These are phyloP conservation scores for Globisporangium carolinianum DNA, from an alignment of 352 stramenopile species.

Conservation along the genomic window DNA sequence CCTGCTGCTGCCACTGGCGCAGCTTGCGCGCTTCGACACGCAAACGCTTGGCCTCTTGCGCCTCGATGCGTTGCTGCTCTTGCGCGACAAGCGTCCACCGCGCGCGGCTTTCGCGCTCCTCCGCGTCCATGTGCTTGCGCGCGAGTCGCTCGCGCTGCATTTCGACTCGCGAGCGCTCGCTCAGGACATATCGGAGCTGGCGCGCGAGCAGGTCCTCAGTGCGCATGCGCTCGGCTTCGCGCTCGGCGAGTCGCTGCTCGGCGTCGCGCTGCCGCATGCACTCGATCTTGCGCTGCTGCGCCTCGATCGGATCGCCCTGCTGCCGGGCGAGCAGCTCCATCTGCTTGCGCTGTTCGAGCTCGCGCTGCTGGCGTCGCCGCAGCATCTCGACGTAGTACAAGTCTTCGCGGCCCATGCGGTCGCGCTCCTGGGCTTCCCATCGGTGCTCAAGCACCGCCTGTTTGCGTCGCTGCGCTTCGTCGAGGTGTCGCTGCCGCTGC, in stretches of 20 bases:
- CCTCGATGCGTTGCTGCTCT: conserved; percentile 14
- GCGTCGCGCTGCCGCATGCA: conserved; percentile 33
- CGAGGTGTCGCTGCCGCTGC: conserved; percentile 11
- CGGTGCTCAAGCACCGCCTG: conserved; percentile 20
- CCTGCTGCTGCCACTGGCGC: conserved; percentile 23
- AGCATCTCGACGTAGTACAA: conserved; percentile 48
- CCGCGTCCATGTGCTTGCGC: conserved; percentile 34
- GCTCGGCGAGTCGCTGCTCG: conserved; percentile 23
- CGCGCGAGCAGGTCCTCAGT: conserved; percentile 42
- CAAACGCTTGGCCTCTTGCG: conserved; percentile 25
- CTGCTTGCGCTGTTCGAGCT: conserved; percentile 16
- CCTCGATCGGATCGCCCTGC: conserved; percentile 28
- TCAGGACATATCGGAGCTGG: conserved; percentile 29
- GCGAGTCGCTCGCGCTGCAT: conserved; percentile 28
- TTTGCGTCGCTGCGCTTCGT: conserved; percentile 22
- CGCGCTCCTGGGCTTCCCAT: conserved; percentile 24
- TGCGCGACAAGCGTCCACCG: conserved; percentile 30
- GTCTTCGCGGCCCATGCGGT: conserved; percentile 46
- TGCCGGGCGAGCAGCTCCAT: conserved; percentile 9
- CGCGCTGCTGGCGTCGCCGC: conserved; percentile 21
- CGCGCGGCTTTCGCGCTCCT: conserved; percentile 29
- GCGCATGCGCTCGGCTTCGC: conserved; percentile 31
- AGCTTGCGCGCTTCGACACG: conserved; percentile 24
- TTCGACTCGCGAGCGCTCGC: conserved; percentile 23
- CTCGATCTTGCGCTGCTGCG: conserved; percentile 40